These are phyloP conservation scores for Quercus mongolica DNA, from an alignment of 306 rosid genomes.

Conservation along the genomic window DNA sequence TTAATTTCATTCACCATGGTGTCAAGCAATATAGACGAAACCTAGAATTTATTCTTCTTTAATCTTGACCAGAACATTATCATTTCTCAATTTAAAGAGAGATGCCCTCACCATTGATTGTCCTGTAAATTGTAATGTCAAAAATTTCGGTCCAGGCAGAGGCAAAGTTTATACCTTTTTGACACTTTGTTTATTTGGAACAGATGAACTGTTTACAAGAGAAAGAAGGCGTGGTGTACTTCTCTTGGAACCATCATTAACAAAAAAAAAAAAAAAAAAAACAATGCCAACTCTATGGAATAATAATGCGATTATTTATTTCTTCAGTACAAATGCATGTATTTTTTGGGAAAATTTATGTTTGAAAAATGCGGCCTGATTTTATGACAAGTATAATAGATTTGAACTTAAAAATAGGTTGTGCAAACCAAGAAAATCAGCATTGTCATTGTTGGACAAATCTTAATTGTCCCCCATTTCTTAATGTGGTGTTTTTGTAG, in stretches of 20 bases:
- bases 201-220: neutral
- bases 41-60: no score
- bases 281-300: neutral
- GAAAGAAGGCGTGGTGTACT: slow-evolving; percentile 27
- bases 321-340: neutral
- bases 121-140: slow-evolving; percentile 5
- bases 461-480: no score
- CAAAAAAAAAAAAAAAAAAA: neutral
- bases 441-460: neutral
- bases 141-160: slow-evolving; percentile 33
- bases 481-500: no score
- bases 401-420: neutral
- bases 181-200: neutral
- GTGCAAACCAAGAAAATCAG: slow-evolving; percentile 32
- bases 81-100: neutral
- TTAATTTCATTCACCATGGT: no score
- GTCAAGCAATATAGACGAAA: no score
- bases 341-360: no score
- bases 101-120: neutral
- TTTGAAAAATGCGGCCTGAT: no score
- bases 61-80: no score
- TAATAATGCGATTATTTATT: neutral
- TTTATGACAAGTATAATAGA: no score
- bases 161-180: slow-evolving; percentile 26
- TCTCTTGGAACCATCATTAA: neutral